Evolutionary conservation across 176 grass and related monocot genomes (phyloP), one percentile per base, ranked within the genome.

Genomic region (Themeda triandra): DNA sequence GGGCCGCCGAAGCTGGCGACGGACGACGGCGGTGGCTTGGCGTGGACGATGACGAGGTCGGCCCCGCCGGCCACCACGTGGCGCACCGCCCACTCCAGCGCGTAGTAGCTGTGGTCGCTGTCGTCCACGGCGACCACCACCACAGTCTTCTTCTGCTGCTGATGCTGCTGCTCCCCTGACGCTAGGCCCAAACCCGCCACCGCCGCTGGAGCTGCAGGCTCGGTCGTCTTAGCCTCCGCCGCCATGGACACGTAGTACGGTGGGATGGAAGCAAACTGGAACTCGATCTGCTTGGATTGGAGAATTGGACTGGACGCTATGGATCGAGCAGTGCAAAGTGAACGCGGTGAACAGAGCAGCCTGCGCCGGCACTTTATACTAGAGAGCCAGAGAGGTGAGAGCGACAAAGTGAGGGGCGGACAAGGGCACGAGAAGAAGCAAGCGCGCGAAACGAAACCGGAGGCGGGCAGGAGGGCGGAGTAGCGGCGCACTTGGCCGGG

Each of bases 11-110:
- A 77, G 78, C 17, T 66, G 41, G 85, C 78, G 23, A 94, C 82
- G 42, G 89, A 85, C 78, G 89, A 81, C 30, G 92, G 67, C 21
- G 78, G 65, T 8, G 87, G 87, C 89, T 94, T 94, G 80, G 83
- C 92, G 82, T 94, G 87, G 59, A 94, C 80, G 85, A 94, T 42
- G 73, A 94, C 89, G 31, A 94, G 92, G 25, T 89, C 87, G 71
- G 71, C 82, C 1, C 7, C 76, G 60, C 40, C 67, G 42, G 54
- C 4, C 42, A 73, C 80, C 33, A 90, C 69, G 56, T 85, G 81
- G 10, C 75, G 87, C 56, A 83, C 66, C 13, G 80, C 59, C 92
- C 92, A 94, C 79, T 92, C 92, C 5, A 94, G 87, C 46, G 92
- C 92, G 77, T 80, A 18, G 85, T 76, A 86, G 84, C 92, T 92